phyloP scores from a whole-genome alignment of 208 protist species.

The Polymyxa betae region DNA sequence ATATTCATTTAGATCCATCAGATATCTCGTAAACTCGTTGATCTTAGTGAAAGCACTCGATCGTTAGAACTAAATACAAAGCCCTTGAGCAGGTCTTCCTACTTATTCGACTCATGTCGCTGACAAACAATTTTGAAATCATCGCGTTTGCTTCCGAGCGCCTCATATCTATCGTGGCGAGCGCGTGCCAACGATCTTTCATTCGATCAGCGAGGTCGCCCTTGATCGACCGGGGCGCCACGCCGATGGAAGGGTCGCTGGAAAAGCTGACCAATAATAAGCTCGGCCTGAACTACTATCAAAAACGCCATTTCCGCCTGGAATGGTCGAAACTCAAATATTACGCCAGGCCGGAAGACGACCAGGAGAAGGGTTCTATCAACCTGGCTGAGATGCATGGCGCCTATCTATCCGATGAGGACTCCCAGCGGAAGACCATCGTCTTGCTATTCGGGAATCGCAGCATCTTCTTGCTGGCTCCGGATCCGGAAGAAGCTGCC shows the following conservation, averaged over 20 bases:
- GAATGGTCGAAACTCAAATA: background rate
- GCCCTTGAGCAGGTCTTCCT: too few relatives aligned
- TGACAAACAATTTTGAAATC: too few relatives aligned
- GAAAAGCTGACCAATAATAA: constrained; percentile 52
- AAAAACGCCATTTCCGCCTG: constrained; percentile 2
- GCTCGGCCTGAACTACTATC: constrained; percentile 52
- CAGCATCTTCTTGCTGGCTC: background rate
- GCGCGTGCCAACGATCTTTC: too few relatives aligned
- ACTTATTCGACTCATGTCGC: too few relatives aligned
- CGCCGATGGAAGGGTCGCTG: constrained; percentile 21
- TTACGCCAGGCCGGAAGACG: background rate
- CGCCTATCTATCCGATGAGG: constrained; percentile 34
- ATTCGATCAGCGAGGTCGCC: too few relatives aligned
- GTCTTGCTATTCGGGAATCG: constrained; percentile 28
- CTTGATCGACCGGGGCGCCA: too few relatives aligned
- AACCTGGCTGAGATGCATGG: constrained; percentile 34
- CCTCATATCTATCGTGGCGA: too few relatives aligned
- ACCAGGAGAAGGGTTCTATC: background rate
- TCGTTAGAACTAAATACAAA: too few relatives aligned
- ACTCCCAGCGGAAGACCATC: background rate
- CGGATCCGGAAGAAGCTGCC: constrained; percentile 11
- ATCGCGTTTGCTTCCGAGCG: too few relatives aligned
- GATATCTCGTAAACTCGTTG: too few relatives aligned
- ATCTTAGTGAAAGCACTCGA: too few relatives aligned
- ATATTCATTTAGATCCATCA: too few relatives aligned